These are phyloP conservation scores for Suillus clintonianus DNA, from an alignment of 768 basidiomycete species.

Conservation along the genomic window DNA sequence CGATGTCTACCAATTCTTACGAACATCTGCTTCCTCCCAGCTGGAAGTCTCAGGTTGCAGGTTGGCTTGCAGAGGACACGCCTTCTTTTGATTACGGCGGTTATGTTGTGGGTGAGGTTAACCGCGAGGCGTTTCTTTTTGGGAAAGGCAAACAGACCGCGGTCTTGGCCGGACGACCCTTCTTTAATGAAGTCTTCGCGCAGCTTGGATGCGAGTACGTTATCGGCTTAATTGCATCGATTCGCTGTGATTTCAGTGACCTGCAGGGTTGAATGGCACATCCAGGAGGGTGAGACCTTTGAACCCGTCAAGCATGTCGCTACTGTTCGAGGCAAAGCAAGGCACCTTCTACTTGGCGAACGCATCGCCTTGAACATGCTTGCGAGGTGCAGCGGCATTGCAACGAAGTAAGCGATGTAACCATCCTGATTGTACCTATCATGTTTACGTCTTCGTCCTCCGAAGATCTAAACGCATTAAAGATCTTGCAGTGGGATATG, in stretches of 20 bases:
- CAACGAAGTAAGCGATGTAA: slow-evolving; percentile 70
- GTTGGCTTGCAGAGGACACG: slow-evolving; percentile 91
- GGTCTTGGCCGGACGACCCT: slow-evolving; percentile 92
- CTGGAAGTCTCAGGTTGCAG: slow-evolving; percentile 81
- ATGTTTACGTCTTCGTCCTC: slow-evolving; percentile 3
- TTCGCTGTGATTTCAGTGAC: not conserved
- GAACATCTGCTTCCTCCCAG: slow-evolving; percentile 88
- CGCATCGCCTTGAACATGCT: slow-evolving; percentile 91
- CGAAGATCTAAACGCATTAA: slow-evolving; percentile 79
- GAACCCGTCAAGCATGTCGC: slow-evolving; percentile 84
- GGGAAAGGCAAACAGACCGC: slow-evolving; percentile 82
- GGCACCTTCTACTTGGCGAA: slow-evolving; percentile 88
- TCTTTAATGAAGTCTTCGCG: slow-evolving; percentile 90
- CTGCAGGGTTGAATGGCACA: slow-evolving; percentile 89
- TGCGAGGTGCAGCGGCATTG: slow-evolving; percentile 95
- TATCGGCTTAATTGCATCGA: not conserved
- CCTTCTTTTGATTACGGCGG: slow-evolving; percentile 97
- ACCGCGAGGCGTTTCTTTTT: slow-evolving; percentile 82
- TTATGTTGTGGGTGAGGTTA: slow-evolving; percentile 90
- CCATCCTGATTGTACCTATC: not conserved
- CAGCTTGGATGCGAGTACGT: slow-evolving; percentile 90
- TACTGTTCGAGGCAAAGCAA: slow-evolving; percentile 86
- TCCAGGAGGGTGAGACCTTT: slow-evolving; percentile 81
- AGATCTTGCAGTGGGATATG: slow-evolving; percentile 73
- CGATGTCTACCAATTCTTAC: slow-evolving; percentile 26